Evolutionary conservation across 2,329 filamentous ascomycete genomes (phyloP).

Genomic region (Fusarium oxysporum): DNA sequence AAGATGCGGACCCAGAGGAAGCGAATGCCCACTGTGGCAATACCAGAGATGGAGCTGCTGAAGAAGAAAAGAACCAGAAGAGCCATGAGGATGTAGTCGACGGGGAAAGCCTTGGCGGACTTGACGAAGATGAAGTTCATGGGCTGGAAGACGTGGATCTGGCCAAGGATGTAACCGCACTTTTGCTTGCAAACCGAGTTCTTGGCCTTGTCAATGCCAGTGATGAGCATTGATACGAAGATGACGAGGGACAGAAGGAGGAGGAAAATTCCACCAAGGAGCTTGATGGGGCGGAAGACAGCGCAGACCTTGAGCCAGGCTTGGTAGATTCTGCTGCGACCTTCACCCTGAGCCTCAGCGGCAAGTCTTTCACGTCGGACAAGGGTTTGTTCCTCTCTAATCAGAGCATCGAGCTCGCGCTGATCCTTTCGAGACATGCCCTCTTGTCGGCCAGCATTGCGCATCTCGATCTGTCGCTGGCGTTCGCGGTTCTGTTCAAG

Average conservation of each 20-base stretch:
- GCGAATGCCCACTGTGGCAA: constrained; percentile 89
- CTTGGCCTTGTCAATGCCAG: constrained; percentile 93
- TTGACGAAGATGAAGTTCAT: constrained; percentile 86
- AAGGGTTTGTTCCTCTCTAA: constrained; percentile 91
- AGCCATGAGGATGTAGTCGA: constrained; percentile 92
- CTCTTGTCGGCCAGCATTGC: constrained; percentile 79
- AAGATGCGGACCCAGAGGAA: constrained; percentile 97
- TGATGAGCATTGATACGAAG: constrained; percentile 94
- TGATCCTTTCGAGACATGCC: constrained; percentile 86
- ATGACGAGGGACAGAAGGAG: constrained; percentile 79
- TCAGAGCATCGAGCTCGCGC: constrained; percentile 86
- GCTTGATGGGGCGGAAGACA: constrained; percentile 87
- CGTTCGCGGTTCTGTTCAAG: constrained; percentile 90
- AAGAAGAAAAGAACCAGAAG: constrained; percentile 89
- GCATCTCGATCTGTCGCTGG: constrained; percentile 89
- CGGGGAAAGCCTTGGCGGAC: constrained; percentile 84
- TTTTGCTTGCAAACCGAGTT: constrained; percentile 92
- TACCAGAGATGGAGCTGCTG: constrained; percentile 85
- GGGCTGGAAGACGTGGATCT: constrained; percentile 92
- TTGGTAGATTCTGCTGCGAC: constrained; percentile 78
- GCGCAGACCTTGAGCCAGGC: constrained; percentile 84
- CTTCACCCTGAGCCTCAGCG: constrained; percentile 82
- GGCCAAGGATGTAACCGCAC: constrained; percentile 91
- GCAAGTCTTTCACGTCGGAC: constrained; percentile 90
- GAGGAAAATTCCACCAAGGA: constrained; percentile 84